Evolutionary conservation across 148 eudicot genomes (phyloP).

Genomic region (Amaranthus cruentus): DNA sequence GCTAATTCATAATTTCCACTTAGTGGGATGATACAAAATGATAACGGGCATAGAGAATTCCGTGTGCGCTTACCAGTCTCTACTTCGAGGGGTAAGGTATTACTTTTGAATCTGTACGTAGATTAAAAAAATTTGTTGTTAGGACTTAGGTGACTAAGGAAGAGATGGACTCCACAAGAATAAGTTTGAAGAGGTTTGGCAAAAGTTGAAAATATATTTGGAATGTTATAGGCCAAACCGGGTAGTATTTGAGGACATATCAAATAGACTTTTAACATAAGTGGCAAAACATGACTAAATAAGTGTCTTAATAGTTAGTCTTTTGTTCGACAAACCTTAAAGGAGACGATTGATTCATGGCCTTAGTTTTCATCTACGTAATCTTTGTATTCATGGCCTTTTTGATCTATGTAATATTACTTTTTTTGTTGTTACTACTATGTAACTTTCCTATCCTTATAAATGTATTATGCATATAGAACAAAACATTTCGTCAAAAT

Average conservation of each 20-base stretch:
- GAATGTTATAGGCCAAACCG: slow-evolving; percentile 6
- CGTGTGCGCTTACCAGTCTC: slow-evolving; percentile 31
- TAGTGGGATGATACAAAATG: slow-evolving; percentile 54
- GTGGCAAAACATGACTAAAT: slow-evolving; percentile 60
- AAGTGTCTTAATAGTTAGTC: not conserved
- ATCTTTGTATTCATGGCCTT: not conserved
- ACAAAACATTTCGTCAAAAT: not conserved
- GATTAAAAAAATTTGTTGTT: slow-evolving; percentile 7
- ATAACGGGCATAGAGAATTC: slow-evolving; percentile 29
- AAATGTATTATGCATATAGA: slow-evolving; percentile 13
- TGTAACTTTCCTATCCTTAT: slow-evolving; percentile 5
- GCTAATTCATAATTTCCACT: no score
- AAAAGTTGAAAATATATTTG: slow-evolving; percentile 50
- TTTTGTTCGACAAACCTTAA: slow-evolving; percentile 2
- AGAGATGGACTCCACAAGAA: slow-evolving; percentile 53
- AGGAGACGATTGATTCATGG: not conserved
- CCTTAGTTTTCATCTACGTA: no score
- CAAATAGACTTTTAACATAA: slow-evolving; percentile 80
- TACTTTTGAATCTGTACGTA: slow-evolving; percentile 38
- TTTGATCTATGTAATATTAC: not conserved
- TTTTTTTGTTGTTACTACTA: not conserved
- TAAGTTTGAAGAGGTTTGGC: slow-evolving; percentile 63
- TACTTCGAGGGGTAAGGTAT: slow-evolving; percentile 34
- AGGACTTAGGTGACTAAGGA: slow-evolving; percentile 32
- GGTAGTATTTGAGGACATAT: slow-evolving; percentile 52